These are phyloP conservation scores for Leucogyrophana mollusca DNA, from an alignment of 768 basidiomycete species.

Conservation along the genomic window DNA sequence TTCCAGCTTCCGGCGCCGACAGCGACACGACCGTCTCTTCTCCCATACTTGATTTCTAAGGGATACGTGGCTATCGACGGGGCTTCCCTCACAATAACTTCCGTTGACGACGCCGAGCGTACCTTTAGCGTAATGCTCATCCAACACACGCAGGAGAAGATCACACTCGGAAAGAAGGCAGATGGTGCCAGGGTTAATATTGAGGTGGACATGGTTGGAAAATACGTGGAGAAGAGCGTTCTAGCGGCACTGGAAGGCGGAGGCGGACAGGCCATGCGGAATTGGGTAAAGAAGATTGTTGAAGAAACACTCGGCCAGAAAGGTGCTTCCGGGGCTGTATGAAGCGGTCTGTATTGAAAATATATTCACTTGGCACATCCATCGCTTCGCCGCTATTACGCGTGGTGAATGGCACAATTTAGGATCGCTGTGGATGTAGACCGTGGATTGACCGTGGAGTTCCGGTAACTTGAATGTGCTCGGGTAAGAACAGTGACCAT, in stretches of 20 bases:
- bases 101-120: slow-evolving; percentile 59
- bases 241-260: slow-evolving; percentile 59
- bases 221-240: slow-evolving; percentile 87
- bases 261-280: slow-evolving; percentile 45
- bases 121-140: slow-evolving; percentile 94
- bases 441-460: no score
- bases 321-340: slow-evolving; percentile 18
- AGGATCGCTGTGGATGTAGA: no score
- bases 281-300: slow-evolving; percentile 57
- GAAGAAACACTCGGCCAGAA: slow-evolving; percentile 51
- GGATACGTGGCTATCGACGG: slow-evolving; percentile 96
- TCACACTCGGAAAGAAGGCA: slow-evolving; percentile 73
- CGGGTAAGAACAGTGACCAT: no score
- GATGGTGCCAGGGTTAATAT: slow-evolving; percentile 87
- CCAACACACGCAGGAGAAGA: slow-evolving; percentile 86
- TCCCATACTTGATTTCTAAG: slow-evolving; percentile 87
- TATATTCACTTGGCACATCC: no score
- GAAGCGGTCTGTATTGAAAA: no score
- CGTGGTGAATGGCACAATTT: no score
- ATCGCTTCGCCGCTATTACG: no score
- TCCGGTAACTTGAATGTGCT: no score
- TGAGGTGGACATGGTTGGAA: slow-evolving; percentile 94
- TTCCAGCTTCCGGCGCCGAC: slow-evolving; percentile 74
- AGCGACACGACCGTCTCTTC: slow-evolving; percentile 54
- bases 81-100: slow-evolving; percentile 87